Evolutionary conservation across 371 early-diverging fungal genomes (phyloP), one percentile per base, ranked within the genome.

Genomic region (Syncephalastrum racemosum): DNA sequence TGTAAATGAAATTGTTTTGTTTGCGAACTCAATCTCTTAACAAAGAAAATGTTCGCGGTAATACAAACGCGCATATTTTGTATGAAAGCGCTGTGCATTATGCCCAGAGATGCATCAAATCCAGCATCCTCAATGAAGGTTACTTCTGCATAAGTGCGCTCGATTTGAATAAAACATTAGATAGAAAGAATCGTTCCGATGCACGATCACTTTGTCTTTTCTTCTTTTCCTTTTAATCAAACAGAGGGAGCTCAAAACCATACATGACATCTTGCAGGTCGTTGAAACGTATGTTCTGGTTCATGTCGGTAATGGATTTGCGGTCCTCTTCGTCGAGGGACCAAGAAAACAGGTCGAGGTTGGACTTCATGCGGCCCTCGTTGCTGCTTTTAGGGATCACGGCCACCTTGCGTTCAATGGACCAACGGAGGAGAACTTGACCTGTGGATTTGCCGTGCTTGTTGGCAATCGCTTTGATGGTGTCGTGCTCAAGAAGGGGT

Each of bases 381-480:
- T 73, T 61, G 4, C 57, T 61, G 51, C 79, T 80, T 64, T 89
- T 89, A 24, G 89, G 89, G 46, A 89, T 84, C 46, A 84, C 81
- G 16, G 74, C 77, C 58, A 73, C 48, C 23, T 73, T 60, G 58
- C 70, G 60, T 54, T 79, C 71, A 54, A 82, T 51, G 44, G 77
- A 70, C 84, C 84, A 84, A 24, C 78, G 73, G 19, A 84, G 51
- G 16, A 82, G 64, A 31, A 73, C 60, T 64, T 80, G 84, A 16
- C 72, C 80, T 4, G 62, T 46, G 15, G 70, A 69, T 59, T 66
- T 73, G 7, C 54, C 46, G 52, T 76, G 69, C 25, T 63, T 59
- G 20, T 61, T 40, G 6, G 79, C 78, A 44, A 82, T 75, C 24
- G 69, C 50, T 50, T 52, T 49, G 62, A 83, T 45, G 48, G 40